Evolutionary conservation across 179 eudicot species (phyloP).

Genomic region (Vitellaria paradoxa): DNA sequence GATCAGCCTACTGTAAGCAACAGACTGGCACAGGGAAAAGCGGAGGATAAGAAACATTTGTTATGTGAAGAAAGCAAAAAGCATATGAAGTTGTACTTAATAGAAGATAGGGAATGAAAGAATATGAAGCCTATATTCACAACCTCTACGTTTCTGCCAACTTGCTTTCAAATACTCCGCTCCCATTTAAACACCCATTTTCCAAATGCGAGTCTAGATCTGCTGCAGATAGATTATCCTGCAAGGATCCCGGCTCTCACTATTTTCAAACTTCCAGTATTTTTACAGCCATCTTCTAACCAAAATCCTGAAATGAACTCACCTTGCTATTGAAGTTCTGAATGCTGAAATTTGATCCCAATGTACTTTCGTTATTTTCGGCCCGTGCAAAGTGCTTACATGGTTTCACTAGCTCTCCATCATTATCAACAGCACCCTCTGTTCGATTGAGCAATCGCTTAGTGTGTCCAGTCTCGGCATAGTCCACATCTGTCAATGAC

Average conservation of each 20-base stretch:
- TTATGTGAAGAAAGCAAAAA: no score
- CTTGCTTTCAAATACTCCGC: slow-evolving; percentile 23
- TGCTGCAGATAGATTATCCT: slow-evolving; percentile 25
- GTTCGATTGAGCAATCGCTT: background rate
- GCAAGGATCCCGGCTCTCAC: slow-evolving; percentile 25
- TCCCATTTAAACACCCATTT: slow-evolving; percentile 22
- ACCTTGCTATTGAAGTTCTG: slow-evolving; percentile 23
- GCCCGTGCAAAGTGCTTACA: background rate
- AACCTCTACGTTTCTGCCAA: slow-evolving; percentile 35
- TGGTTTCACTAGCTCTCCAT: slow-evolving; percentile 9
- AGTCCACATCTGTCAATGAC: background rate
- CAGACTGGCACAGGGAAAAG: slow-evolving; percentile 3
- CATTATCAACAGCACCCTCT: background rate
- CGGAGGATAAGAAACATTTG: background rate
- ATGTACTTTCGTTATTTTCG: background rate
- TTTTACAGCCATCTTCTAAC: slow-evolving; percentile 16
- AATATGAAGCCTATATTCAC: slow-evolving; percentile 11
- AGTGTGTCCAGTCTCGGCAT: slow-evolving; percentile 9
- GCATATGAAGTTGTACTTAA: no score
- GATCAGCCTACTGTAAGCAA: slow-evolving; percentile 13
- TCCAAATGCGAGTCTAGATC: slow-evolving; percentile 26
- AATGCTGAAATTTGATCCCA: slow-evolving; percentile 10
- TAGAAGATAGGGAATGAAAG: background rate
- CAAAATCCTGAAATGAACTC: slow-evolving; percentile 29
- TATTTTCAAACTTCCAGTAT: slow-evolving; percentile 18